These are phyloP conservation scores for Termitomyces sp. DNA, from an alignment of 768 basidiomycete species.

Conservation along the genomic window DNA sequence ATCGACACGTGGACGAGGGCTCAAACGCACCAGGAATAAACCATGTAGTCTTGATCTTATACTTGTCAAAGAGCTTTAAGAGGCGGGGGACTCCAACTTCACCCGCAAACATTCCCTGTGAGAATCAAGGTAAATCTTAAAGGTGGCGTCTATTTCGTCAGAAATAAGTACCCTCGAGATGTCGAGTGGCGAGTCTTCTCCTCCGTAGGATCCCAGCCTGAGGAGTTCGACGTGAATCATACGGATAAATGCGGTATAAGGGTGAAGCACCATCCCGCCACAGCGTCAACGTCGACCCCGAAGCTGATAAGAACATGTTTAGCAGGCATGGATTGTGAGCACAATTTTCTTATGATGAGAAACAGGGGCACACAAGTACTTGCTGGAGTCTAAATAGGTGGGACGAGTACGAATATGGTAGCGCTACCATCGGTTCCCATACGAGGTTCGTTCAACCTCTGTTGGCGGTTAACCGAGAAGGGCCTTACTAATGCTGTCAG, in stretches of 20 bases:
- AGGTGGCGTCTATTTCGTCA: background rate
- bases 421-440: background rate
- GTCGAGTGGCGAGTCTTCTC: conserved; percentile 67
- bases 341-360: background rate
- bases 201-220: conserved; percentile 73
- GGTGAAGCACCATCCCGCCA: conserved; percentile 59
- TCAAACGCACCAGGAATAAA: conserved; percentile 59
- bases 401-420: background rate
- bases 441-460: background rate
- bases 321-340: conserved; percentile 34
- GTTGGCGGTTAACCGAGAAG: too few relatives aligned
- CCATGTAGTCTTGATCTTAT: conserved; percentile 65
- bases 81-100: conserved; percentile 69
- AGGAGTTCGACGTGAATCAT: background rate
- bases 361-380: background rate
- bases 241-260: background rate
- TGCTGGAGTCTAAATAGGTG: background rate
- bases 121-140: background rate
- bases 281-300: conserved; percentile 76
- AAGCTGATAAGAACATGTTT: conserved; percentile 54
- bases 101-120: conserved; percentile 66
- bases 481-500: too few relatives aligned
- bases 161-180: conserved; percentile 49
- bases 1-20: background rate
- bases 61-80: conserved; percentile 69